Evolutionary conservation across 2,329 filamentous ascomycete species (phyloP).

Genomic region (Reticulascus tulasneorum): DNA sequence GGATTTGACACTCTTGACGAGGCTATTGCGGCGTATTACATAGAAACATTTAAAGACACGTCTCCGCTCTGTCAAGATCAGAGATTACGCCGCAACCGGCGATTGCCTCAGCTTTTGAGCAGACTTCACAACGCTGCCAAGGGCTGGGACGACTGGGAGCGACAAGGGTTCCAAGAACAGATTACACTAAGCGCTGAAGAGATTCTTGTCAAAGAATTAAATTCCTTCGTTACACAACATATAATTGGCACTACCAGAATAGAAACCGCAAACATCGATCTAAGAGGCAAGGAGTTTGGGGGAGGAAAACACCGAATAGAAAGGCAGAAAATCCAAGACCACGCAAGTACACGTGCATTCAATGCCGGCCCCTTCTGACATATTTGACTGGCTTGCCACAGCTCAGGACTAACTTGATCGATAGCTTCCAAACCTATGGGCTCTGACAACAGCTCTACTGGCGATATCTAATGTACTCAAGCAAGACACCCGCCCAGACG

Average conservation of each 20-base stretch:
- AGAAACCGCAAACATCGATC: neutral
- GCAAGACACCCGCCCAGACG: neutral
- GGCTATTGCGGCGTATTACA: neutral
- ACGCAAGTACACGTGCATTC: constrained; percentile 1
- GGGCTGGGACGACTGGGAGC: constrained; percentile 1
- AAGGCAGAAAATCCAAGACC: neutral
- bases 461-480: neutral
- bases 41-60: neutral
- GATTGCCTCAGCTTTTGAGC: neutral
- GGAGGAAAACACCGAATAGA: neutral
- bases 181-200: neutral
- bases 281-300: neutral
- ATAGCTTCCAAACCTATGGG: constrained; percentile 1
- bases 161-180: constrained; percentile 1
- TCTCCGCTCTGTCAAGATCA: neutral
- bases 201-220: neutral
- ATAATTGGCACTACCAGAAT: neutral
- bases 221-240: neutral
- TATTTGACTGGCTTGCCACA: too few relatives aligned
- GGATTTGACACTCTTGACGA: neutral
- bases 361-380: too few relatives aligned
- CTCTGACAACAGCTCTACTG: neutral
- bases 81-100: neutral
- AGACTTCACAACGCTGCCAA: neutral
- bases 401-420: neutral